phyloP scores from a whole-genome alignment of 2,329 filamentous ascomycete genomes.

The Verticillium nubilum region DNA sequence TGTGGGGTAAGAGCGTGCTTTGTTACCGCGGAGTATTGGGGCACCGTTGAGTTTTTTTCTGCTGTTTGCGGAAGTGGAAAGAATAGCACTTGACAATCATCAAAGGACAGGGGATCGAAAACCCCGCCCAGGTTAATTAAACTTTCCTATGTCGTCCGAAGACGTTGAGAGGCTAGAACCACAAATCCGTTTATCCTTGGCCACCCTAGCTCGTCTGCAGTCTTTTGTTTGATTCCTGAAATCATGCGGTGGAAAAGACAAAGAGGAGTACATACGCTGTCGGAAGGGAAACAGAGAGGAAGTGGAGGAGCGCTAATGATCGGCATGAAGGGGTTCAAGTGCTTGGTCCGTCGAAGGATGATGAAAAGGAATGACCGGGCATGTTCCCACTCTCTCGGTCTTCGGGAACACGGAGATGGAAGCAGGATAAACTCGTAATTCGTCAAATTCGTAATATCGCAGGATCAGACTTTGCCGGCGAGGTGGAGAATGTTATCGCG shows the following conservation, averaged over 20 bases:
- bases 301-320: too few relatives aligned
- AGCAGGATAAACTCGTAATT: slow-evolving; percentile 3
- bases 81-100: neutral
- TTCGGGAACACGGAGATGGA: neutral
- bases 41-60: neutral
- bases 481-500: slow-evolving; percentile 49
- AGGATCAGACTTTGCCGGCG: slow-evolving; percentile 38
- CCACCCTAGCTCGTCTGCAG: neutral
- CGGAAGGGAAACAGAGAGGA: neutral
- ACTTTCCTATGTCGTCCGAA: neutral
- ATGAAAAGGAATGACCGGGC: neutral
- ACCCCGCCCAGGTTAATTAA: neutral
- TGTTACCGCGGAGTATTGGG: too few relatives aligned
- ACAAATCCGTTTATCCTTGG: neutral
- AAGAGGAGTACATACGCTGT: neutral
- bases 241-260: neutral
- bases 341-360: too few relatives aligned
- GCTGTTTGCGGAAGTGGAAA: neutral
- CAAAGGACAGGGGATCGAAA: neutral
- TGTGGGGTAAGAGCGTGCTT: too few relatives aligned
- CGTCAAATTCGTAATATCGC: slow-evolving; percentile 4
- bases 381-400: neutral
- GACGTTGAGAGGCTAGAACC: neutral
- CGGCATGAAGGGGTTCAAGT: too few relatives aligned
- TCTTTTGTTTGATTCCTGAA: neutral